These are phyloP conservation scores for Penicillium riverlandense DNA, from an alignment of 495 filamentous ascomycete genomes.

Conservation along the genomic window DNA sequence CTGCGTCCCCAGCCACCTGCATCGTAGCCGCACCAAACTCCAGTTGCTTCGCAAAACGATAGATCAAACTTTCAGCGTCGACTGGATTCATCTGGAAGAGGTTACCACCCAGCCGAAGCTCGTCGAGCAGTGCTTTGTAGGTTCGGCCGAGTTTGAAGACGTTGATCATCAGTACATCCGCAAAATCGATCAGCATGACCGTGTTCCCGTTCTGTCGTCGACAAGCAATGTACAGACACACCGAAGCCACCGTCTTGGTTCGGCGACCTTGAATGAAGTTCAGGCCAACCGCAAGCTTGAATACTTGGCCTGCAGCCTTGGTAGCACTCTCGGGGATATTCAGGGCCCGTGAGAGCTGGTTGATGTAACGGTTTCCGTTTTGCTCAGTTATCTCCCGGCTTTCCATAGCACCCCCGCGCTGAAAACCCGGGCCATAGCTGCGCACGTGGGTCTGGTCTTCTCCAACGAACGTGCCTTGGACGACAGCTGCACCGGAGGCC, in stretches of 20 bases:
- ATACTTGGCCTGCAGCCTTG: slow-evolving; percentile 61
- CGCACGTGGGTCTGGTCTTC: slow-evolving; percentile 67
- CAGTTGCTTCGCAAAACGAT: slow-evolving; percentile 78
- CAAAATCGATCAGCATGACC: slow-evolving; percentile 88
- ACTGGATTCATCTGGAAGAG: slow-evolving; percentile 51
- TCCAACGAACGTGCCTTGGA: slow-evolving; percentile 81
- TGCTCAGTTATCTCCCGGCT: slow-evolving; percentile 65
- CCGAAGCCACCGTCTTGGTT: slow-evolving; percentile 74
- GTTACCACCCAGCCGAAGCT: slow-evolving; percentile 47
- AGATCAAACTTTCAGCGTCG: slow-evolving; percentile 78
- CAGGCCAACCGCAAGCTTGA: slow-evolving; percentile 62
- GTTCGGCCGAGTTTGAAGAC: slow-evolving; percentile 84
- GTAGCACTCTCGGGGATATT: slow-evolving; percentile 51
- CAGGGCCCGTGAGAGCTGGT: slow-evolving; percentile 40
- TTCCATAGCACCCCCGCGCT: slow-evolving; percentile 49
- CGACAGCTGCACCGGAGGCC: slow-evolving; percentile 74
- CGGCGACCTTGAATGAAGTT: slow-evolving; percentile 88
- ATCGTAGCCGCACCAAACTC: slow-evolving; percentile 75
- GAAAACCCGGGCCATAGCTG: slow-evolving; percentile 50
- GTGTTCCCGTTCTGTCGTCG: slow-evolving; percentile 56
- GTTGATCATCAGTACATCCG: slow-evolving; percentile 75
- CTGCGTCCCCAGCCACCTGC: slow-evolving; percentile 78
- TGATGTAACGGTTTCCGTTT: slow-evolving; percentile 50
- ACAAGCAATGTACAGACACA: slow-evolving; percentile 83
- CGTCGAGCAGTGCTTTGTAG: slow-evolving; percentile 69